Percentiles rank a stretch among this genome's conserved stretches.
phyloP scores from a whole-genome alignment of 2,329 filamentous ascomycete species.

The Colletotrichum cuscutae region DNA sequence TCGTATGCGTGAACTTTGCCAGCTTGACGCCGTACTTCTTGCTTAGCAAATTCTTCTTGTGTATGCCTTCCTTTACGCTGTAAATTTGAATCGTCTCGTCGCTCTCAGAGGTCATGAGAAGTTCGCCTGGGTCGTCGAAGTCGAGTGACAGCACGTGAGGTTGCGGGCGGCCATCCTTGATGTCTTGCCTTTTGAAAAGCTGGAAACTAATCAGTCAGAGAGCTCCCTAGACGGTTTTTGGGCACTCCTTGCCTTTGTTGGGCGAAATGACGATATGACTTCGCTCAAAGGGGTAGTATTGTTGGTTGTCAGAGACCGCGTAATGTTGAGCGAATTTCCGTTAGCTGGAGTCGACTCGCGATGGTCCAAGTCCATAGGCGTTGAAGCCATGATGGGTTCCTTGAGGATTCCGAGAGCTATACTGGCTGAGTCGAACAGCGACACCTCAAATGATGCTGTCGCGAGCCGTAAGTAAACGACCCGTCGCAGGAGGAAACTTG shows the following conservation, averaged over 20 bases:
- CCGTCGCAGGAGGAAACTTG: neutral
- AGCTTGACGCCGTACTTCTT: constrained; percentile 98
- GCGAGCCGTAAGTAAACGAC: neutral
- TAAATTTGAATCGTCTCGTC: constrained; percentile 97
- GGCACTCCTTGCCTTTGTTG: constrained; percentile 73
- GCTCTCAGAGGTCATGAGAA: constrained; percentile 88
- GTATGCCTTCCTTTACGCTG: constrained; percentile 89
- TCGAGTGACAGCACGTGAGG: constrained; percentile 88
- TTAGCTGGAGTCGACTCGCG: constrained; percentile 52
- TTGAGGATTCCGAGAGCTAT: neutral
- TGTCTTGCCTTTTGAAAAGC: constrained; percentile 70
- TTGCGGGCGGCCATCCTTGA: constrained; percentile 61
- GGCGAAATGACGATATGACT: constrained; percentile 80
- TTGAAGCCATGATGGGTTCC: constrained; percentile 56
- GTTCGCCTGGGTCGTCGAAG: constrained; percentile 95
- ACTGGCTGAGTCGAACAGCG: neutral
- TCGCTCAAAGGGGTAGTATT: constrained; percentile 78
- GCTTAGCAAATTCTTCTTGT: constrained; percentile 88
- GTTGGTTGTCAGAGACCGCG: constrained; percentile 55
- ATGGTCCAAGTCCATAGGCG: constrained; percentile 67
- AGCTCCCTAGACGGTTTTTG: neutral
- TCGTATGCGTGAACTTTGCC: constrained; percentile 92
- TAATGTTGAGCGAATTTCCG: constrained; percentile 60
- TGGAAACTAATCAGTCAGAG: constrained; percentile 39
- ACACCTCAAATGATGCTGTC: neutral